Base-by-base conservation (phyloP, 1,284 basidiomycete genomes). In the Psilocybe mexicana region DNA sequence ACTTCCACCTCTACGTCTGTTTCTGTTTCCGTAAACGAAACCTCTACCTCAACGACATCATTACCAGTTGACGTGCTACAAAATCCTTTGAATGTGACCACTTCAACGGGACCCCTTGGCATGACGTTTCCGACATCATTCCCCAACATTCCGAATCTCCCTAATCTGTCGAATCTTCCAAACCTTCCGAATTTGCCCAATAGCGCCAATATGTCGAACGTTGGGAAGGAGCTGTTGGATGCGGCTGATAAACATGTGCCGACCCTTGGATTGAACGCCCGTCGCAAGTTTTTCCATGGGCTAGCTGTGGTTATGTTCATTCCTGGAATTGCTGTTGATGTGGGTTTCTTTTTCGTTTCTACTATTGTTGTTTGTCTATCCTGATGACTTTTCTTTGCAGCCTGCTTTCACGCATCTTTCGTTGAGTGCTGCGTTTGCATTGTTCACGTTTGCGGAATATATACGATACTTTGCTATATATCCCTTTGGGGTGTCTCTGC, bases 401-500 rank as follows among this genome's bases (percentile, higher is more conserved):
- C 96, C 96, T 11, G 96, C 96, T 0, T 98, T 99, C 73, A 90
- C 93, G 40, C 96, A 98, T 72, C 77, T 99, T 35, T 89, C 94
- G 3, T 97, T 98, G 76, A 96, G 92, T 63, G 87, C 89, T 26
- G 95, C 94, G 3, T 98, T 98, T 72, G 88, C 95, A 4, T 73
- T 93, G 61, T 98, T 98, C 77, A 93, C 88, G n/a, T 97, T 98
- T 71, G 87, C 91, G 55, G 95, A 98, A 76, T 98, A 97, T 75
- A 84, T 96, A 62, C 91, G 97, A 51, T 99, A 98, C 75, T 99
- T 98, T 74, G 97, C 97, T 35, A 84, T 99, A 33, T 98, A 96
- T 75, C 97, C 97, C 2, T 92, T 98, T 66, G 95, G 96, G 6
- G 96, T 93, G 3, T 82, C 87, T 10, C 86, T 99, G 26, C 97